Percentiles rank a stretch among this genome's conserved stretches.
Conservation (phyloP, 2,329 filamentous ascomycete species). For the Aspergillus spinulosporus region DNA sequence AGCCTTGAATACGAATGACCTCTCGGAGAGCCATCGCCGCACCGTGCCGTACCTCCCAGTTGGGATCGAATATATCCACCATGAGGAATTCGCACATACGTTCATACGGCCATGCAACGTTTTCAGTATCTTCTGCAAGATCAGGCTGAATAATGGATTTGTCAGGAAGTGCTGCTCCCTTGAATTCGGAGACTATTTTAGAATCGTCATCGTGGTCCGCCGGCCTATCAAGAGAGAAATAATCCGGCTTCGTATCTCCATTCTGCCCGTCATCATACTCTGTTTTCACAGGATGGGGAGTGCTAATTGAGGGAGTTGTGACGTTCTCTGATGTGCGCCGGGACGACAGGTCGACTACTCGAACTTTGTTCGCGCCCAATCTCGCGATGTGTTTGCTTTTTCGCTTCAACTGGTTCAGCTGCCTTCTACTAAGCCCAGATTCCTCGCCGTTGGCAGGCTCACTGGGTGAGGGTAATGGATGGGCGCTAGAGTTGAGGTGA, state of each 20-base stretch:
- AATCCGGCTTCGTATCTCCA: constrained; percentile 69
- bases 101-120: constrained; percentile 83
- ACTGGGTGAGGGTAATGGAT: constrained; percentile 48
- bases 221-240: constrained; percentile 82
- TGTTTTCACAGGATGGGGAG: constrained; percentile 60
- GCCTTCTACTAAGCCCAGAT: constrained; percentile 78
- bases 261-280: constrained; percentile 60
- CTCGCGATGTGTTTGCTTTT: constrained; percentile 90
- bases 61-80: constrained; percentile 86
- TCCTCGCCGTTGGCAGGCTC: constrained; percentile 62
- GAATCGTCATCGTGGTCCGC: constrained; percentile 77
- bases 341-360: constrained; percentile 82
- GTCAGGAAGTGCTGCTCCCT: constrained; percentile 75
- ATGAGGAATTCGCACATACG: constrained; percentile 91
- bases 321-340: constrained; percentile 64
- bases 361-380: constrained; percentile 83
- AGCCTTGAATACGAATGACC: constrained; percentile 86
- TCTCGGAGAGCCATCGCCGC: constrained; percentile 94
- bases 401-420: constrained; percentile 90
- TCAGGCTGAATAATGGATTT: constrained; percentile 84
- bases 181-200: constrained; percentile 94
- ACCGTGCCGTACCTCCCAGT: constrained; percentile 95
- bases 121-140: constrained; percentile 68
- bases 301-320: constrained; percentile 57
- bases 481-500: constrained; percentile 43